Percentiles rank a stretch among this genome's conserved stretches.
These are phyloP conservation scores for Neoboletus magnificus DNA, from an alignment of 768 basidiomycete genomes.

Conservation along the genomic window DNA sequence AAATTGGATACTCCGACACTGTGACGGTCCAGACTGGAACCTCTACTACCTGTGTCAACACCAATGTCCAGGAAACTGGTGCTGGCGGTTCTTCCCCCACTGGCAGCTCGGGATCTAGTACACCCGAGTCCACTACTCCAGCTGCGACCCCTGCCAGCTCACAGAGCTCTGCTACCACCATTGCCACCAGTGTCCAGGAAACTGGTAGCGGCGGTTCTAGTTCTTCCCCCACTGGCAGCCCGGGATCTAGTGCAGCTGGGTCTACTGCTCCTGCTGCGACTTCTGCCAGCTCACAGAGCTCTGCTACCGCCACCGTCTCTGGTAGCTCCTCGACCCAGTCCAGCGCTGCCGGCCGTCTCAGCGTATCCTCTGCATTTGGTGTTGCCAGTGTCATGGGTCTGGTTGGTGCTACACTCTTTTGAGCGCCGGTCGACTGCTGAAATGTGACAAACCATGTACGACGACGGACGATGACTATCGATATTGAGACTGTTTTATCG, in stretches of 20 bases:
- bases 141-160: not conserved
- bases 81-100: constrained; percentile 5
- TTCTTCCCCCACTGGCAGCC: constrained; percentile 1
- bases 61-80: not conserved
- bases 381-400: constrained; percentile 50
- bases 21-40: constrained; percentile 41
- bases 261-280: not conserved
- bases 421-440: constrained; percentile 10
- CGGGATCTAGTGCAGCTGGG: constrained; percentile 1
- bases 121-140: not conserved
- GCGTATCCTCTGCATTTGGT: constrained; percentile 36
- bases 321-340: constrained; percentile 22
- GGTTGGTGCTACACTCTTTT: constrained; percentile 49
- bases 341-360: constrained; percentile 33
- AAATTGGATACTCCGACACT: constrained; percentile 48
- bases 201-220: constrained; percentile 2
- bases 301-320: constrained; percentile 20
- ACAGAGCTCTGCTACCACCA: constrained; percentile 9
- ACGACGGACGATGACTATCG: constrained; percentile 16
- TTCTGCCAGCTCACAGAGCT: not conserved
- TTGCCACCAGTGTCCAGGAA: too few species aligned
- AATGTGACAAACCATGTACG: constrained; percentile 6
- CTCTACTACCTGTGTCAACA: constrained; percentile 32
- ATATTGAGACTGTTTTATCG: constrained; percentile 11
- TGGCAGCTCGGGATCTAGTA: constrained; percentile 3